Evolutionary conservation across 1,284 basidiomycete genomes (phyloP).

Genomic region (Termitomyces sp.): DNA sequence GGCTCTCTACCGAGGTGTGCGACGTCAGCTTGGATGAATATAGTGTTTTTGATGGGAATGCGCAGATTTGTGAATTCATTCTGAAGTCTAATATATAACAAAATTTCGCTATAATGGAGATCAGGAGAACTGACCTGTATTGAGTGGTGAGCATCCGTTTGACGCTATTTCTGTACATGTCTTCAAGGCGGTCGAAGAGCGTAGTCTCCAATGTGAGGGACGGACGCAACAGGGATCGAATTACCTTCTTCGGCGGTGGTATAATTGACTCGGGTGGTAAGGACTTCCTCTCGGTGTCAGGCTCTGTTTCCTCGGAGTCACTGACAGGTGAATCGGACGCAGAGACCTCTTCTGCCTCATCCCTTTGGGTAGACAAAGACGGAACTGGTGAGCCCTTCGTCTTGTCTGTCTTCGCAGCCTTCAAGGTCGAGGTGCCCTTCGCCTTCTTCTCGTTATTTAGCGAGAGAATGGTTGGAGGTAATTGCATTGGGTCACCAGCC

Average conservation of each 20-base stretch:
- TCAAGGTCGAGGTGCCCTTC: constrained; percentile 13
- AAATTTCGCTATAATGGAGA: background rate
- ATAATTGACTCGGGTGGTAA: background rate
- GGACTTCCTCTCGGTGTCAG: background rate
- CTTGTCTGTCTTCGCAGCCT: constrained; percentile 1
- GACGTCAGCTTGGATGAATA: constrained; percentile 76
- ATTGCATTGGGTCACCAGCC: constrained; percentile 86
- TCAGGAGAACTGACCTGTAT: constrained; percentile 57
- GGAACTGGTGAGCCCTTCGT: background rate
- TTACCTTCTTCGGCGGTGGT: constrained; percentile 1
- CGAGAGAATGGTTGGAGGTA: constrained; percentile 90
- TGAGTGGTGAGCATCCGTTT: constrained; percentile 86
- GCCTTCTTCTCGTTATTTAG: constrained; percentile 35
- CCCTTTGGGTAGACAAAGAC: background rate
- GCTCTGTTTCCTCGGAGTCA: background rate
- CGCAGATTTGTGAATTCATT: constrained; percentile 85
- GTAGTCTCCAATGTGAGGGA: constrained; percentile 83
- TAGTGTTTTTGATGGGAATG: constrained; percentile 81
- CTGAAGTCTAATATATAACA: constrained; percentile 72
- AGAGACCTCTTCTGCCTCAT: background rate
- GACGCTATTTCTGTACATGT: constrained; percentile 78
- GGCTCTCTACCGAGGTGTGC: constrained; percentile 64
- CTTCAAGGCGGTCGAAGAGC: constrained; percentile 86
- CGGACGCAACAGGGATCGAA: constrained; percentile 41
- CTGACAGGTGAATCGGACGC: background rate